Percentiles rank a stretch among this genome's conserved stretches.
Conservation (phyloP, 2,329 filamentous ascomycete species). For the Didymella glomerata region DNA sequence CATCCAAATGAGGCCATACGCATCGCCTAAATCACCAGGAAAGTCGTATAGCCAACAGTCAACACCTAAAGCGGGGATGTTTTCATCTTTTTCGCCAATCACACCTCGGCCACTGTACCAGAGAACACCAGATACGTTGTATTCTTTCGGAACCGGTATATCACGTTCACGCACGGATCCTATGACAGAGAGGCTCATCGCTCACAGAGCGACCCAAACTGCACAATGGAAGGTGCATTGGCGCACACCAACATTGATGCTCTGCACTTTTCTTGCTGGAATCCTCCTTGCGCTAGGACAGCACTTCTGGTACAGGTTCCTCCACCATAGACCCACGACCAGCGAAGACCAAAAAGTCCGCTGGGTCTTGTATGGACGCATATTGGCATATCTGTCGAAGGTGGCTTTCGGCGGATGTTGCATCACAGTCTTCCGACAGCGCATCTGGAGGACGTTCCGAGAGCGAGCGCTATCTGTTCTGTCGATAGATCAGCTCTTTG, state of each 20-base stretch:
- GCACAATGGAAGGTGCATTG: slow-evolving; percentile 49
- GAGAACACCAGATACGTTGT: slow-evolving; percentile 34
- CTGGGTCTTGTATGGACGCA: slow-evolving; percentile 47
- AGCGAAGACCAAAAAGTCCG: slow-evolving; percentile 43
- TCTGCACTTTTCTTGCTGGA: slow-evolving; percentile 39
- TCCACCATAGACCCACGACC: slow-evolving; percentile 38
- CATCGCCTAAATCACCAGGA: slow-evolving; percentile 35
- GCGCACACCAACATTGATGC: slow-evolving; percentile 45
- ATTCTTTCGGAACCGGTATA: slow-evolving; percentile 32
- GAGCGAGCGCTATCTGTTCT: slow-evolving; percentile 42
- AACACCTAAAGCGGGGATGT: slow-evolving; percentile 28
- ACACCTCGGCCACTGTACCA: slow-evolving; percentile 25
- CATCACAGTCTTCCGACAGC: slow-evolving; percentile 46
- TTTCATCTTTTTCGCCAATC: slow-evolving; percentile 28
- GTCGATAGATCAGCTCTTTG: slow-evolving; percentile 50
- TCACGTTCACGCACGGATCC: slow-evolving; percentile 41
- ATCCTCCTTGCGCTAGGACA: slow-evolving; percentile 43
- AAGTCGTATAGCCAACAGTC: slow-evolving; percentile 30
- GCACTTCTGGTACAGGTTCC: slow-evolving; percentile 43
- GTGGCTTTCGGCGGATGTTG: slow-evolving; percentile 46
- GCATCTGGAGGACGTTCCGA: slow-evolving; percentile 49
- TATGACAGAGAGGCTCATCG: slow-evolving; percentile 43
- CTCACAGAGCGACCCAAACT: slow-evolving; percentile 43
- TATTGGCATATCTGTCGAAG: slow-evolving; percentile 48
- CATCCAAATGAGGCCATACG: slow-evolving; percentile 38